Evolutionary conservation across 306 rosid species (phyloP), one percentile per base, ranked within the genome.

Genomic region (Lablab purpureus): DNA sequence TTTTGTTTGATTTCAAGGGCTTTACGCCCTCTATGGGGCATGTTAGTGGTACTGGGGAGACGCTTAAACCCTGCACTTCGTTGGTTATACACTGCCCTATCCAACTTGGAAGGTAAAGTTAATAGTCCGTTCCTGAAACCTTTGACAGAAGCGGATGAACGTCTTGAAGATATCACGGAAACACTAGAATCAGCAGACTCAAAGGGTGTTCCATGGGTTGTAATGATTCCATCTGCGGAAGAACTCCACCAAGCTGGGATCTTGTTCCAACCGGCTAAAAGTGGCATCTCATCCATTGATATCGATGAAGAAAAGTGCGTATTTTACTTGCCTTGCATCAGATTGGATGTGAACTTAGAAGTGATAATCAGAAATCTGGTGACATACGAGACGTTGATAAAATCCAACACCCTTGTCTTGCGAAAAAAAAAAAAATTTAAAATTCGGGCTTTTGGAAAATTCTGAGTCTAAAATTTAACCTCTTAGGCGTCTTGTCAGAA

Each of bases 321-420:
- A 0, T 18, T 87, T 25, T 5, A 14, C 62, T 73, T 81, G 30
- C 90, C 87, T 0, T 0, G 8, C 10, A 17, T 87, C 11, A 56
- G 7, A 58, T 0, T 84, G 7, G 13, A 51, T 32, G 60, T 0
- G 0, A 58, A 67, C 50, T 49, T 60, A 0, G 80, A 79, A 32
- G 65, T 75, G 0, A 37, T 79, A 9, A 17, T 85, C 0, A 73
- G 82, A 69, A 82, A 85, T 77, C 46, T 85, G 0, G 41, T 78
- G 64, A 84, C 78, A 2, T 78, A 78, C 19, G 85, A 85, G 52
- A 32, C 71, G 2, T 3, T 74, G 41, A 69, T 21, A 9, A 78
- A 46, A 22, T 5, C 84, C 0, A 74, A 13, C 4, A 0, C 4
- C 17, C n/a, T n/a, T n/a, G n/a, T n/a, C n/a, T n/a, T n/a, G n/a